phyloP scores from a whole-genome alignment of 139 green algal genomes.

The Yamagishiella unicocca region DNA sequence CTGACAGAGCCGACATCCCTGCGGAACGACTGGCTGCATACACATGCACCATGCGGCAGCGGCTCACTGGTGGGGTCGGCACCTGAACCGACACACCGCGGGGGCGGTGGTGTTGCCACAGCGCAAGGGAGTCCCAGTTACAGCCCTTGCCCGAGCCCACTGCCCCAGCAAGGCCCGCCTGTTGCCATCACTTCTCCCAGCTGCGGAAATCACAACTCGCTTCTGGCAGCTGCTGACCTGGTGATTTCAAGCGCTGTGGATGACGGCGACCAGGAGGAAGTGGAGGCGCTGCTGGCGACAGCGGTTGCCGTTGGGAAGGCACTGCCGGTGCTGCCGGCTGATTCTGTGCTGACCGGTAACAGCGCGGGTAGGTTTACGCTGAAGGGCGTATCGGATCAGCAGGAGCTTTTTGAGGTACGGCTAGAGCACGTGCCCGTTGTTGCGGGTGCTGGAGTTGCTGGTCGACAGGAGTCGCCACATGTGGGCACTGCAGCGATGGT shows the following conservation, averaged over 20 bases:
- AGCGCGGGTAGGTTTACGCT: constrained; percentile 7
- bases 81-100: background rate
- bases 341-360: background rate
- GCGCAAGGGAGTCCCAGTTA: background rate
- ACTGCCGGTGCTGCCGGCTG: constrained; percentile 17
- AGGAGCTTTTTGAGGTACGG: constrained; percentile 35
- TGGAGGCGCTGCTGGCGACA: background rate
- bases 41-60: background rate
- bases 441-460: too few species aligned
- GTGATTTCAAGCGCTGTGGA: background rate
- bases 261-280: background rate
- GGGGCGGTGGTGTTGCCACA: too few species aligned
- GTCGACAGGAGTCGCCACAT: too few species aligned
- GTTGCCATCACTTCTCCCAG: background rate
- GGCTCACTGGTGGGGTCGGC: background rate
- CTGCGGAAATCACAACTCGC: background rate
- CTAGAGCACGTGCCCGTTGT: too few species aligned
- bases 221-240: background rate
- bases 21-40: background rate
- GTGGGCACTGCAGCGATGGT: too few species aligned
- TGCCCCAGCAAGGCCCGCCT: background rate
- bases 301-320: background rate
- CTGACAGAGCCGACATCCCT: too few species aligned
- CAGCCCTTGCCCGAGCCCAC: background rate
- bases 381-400: constrained; percentile 31